Evolutionary conservation across 495 filamentous ascomycete genomes (phyloP).

Genomic region (Clohesyomyces aquaticus): DNA sequence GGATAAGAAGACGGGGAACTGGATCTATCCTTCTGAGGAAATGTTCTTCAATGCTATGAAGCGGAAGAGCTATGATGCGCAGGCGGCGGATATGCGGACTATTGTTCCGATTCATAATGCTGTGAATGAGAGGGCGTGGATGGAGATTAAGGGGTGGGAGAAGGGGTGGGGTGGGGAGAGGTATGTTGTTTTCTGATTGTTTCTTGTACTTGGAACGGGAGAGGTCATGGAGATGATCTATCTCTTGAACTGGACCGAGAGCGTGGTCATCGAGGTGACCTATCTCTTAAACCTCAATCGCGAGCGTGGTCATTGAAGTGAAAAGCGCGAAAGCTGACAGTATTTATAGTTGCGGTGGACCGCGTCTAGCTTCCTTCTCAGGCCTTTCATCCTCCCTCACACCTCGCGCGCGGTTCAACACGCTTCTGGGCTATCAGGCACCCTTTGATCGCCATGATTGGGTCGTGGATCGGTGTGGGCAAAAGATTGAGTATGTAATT

Average conservation of each 20-base stretch:
- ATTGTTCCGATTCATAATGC: constrained; percentile 98
- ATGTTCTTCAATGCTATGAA: constrained; percentile 96
- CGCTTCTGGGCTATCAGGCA: constrained; percentile 78
- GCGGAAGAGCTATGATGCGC: constrained; percentile 69
- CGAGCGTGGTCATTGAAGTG: too few species aligned
- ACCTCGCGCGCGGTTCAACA: constrained; percentile 80
- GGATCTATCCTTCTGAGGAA: constrained; percentile 94
- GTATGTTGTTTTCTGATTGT: constrained; percentile 49
- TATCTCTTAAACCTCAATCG: too few species aligned
- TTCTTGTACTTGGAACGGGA: too few species aligned
- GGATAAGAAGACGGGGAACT: constrained; percentile 72
- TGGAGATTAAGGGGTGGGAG: constrained; percentile 70
- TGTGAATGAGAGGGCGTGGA: constrained; percentile 60
- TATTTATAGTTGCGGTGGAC: constrained; percentile 71
- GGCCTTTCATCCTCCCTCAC: constrained; percentile 66
- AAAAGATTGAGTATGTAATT: constrained; percentile 89
- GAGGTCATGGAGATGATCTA: too few species aligned
- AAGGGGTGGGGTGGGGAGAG: constrained; percentile 59
- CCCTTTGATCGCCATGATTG: constrained; percentile 98
- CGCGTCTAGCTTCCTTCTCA: constrained; percentile 79
- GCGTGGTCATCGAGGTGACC: too few species aligned
- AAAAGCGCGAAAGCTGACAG: background rate
- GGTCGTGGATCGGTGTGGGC: constrained; percentile 94
- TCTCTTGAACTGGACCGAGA: too few species aligned
- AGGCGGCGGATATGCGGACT: constrained; percentile 74